Base-by-base conservation (phyloP, 2,329 filamentous ascomycete genomes). In the Monilinia fructicola region DNA sequence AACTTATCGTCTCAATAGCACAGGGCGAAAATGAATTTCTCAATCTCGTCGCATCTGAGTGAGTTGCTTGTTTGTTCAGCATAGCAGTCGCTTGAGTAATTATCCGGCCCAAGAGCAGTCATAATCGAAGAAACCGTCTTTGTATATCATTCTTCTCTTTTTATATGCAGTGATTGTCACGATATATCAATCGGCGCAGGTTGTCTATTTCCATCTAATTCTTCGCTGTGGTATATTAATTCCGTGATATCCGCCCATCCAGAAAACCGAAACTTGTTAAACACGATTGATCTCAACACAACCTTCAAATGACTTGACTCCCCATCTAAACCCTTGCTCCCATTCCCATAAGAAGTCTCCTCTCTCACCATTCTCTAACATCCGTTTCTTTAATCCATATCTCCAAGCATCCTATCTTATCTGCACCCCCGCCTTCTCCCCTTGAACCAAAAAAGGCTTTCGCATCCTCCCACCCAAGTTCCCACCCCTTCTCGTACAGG, bases 381-480 rank as follows among this genome's bases (percentile, higher is more conserved):
- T 74, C 44, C 85, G 79, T 75, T 85, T 86, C 73, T 83, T 83
- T 76, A 18, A 82, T 75, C 85, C 85, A 87, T n/a, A 86, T 70
- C 67, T 87, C 84, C 52, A 85, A 68, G 73, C 81, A 82, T 10
- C 85, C 85, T 74, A 87, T 84, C 72, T 78, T 82, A 73, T 86
- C 84, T 9, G 77, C 81, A 1, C 79, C 79, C 2, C 72, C 71
- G 1, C 75, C 73, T 54, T 78, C 73, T 53, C 74, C 73, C 44
- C 78, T 77, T 69, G 78, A 78, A 3, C 78, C 76, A 67, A 84
- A 85, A 73, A 87, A 87, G 0, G 72, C 73, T 64, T 78, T 69
- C 0, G 84, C 84, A 75, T 87, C 85, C n/a, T 76, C 77, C 70
- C 81, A 87, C 0, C 85, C 85, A 0, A 83, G 71, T 26, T 82